These are phyloP conservation scores for Trichoderma sp. DNA, from an alignment of 2,329 filamentous ascomycete genomes.

Conservation along the genomic window DNA sequence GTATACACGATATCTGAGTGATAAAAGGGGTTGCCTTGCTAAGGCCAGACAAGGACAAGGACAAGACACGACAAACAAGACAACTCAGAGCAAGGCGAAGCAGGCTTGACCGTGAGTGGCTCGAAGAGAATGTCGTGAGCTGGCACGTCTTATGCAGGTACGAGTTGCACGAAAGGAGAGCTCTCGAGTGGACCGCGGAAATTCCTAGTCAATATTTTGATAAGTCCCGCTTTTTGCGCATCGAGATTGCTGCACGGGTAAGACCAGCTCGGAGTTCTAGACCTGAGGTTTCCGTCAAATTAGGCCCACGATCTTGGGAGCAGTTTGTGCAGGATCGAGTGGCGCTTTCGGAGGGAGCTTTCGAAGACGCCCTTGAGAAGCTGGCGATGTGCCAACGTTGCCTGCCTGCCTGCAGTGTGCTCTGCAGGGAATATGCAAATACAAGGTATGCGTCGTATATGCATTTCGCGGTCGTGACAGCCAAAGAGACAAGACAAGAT, in stretches of 20 bases:
- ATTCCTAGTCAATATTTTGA: not conserved
- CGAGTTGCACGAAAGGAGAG: slow-evolving; percentile 7
- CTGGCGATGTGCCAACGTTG: not conserved
- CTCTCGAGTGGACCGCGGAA: slow-evolving; percentile 2
- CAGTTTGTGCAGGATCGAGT: slow-evolving; percentile 18
- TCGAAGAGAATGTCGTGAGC: not conserved
- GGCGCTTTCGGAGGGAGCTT: not conserved
- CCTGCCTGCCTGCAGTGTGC: not conserved
- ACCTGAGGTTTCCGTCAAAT: not conserved
- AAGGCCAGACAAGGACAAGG: not conserved
- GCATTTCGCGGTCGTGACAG: not conserved
- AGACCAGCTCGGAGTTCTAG: not conserved
- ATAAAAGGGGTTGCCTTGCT: not conserved
- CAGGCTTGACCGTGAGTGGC: not conserved
- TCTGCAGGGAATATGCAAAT: not conserved
- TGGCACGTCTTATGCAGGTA: slow-evolving; percentile 24
- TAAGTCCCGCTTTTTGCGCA: not conserved
- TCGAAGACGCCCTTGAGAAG: not conserved
- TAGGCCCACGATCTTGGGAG: slow-evolving; percentile 10
- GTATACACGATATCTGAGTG: not conserved
- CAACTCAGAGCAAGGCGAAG: not conserved
- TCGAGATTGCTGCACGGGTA: not conserved
- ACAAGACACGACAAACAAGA: not conserved
- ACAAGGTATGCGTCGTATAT: not conserved
- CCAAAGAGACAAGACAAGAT: not conserved